These are phyloP conservation scores for Sphaerostilbella broomeana DNA, from an alignment of 2,329 filamentous ascomycete species.

Conservation along the genomic window DNA sequence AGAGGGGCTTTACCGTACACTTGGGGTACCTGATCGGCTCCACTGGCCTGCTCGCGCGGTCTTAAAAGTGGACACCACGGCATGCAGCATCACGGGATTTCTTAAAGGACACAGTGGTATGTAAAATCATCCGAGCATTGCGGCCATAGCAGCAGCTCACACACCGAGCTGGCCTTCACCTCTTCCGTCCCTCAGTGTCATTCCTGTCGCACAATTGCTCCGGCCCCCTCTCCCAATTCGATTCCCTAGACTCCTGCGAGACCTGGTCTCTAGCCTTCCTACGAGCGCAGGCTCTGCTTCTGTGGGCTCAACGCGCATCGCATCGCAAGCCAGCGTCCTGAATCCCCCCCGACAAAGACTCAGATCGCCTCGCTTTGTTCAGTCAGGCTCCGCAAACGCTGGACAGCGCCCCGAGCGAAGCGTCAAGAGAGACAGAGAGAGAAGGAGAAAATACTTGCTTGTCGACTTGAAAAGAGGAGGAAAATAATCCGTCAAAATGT, in stretches of 20 bases:
- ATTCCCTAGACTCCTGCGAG: slow-evolving; percentile 1
- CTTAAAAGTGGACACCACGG: slow-evolving; percentile 22
- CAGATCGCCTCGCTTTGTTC: background rate
- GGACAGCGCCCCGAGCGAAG: background rate
- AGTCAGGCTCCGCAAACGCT: background rate
- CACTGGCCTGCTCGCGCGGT: slow-evolving; percentile 2
- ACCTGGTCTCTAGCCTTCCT: background rate
- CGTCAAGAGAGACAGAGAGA: background rate
- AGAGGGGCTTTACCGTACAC: no score
- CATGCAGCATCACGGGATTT: slow-evolving; percentile 29
- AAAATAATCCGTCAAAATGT: slow-evolving; percentile 23
- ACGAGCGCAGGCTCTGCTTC: slow-evolving; percentile 1
- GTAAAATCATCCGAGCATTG: slow-evolving; percentile 20
- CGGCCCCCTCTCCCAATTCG: slow-evolving; percentile 5
- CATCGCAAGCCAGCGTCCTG: slow-evolving; percentile 3
- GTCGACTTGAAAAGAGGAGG: background rate
- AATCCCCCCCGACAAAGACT: background rate
- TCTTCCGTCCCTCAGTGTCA: slow-evolving; percentile 1
- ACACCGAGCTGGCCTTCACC: slow-evolving; percentile 4
- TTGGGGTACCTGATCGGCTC: slow-evolving; percentile 7
- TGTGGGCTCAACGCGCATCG: background rate
- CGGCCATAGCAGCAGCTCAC: slow-evolving; percentile 21
- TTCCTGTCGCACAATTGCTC: slow-evolving; percentile 10
- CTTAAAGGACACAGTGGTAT: slow-evolving; percentile 35
- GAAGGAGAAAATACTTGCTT: background rate